These are phyloP conservation scores for Pestalotiopsis sp. DNA, from an alignment of 2,329 filamentous ascomycete species.

Conservation along the genomic window DNA sequence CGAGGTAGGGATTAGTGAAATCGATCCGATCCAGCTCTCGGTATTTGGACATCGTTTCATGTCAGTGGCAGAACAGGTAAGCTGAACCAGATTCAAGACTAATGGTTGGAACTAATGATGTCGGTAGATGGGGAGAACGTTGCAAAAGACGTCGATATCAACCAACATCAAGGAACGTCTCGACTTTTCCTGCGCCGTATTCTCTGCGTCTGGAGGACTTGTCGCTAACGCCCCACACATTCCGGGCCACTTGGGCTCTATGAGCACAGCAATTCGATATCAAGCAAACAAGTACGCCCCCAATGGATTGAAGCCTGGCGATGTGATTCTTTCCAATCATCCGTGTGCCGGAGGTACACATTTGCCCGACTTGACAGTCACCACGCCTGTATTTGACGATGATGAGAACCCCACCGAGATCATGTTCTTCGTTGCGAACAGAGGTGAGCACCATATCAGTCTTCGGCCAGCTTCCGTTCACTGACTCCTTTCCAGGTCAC, in stretches of 20 bases:
- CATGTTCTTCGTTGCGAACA: conserved; percentile 20
- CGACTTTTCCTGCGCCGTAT: conserved; percentile 80
- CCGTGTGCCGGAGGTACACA: conserved; percentile 23
- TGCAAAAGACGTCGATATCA: conserved; percentile 77
- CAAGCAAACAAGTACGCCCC: conserved; percentile 37
- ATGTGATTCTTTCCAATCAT: conserved; percentile 74
- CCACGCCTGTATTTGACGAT: conserved; percentile 22
- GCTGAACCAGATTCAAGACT: not conserved
- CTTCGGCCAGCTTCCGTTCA: not conserved
- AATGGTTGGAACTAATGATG: not conserved
- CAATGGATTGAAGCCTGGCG: conserved; percentile 67
- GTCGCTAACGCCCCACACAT: conserved; percentile 77
- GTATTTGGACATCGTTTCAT: conserved; percentile 83
- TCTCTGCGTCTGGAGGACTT: conserved; percentile 71
- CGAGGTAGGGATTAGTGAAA: conserved; percentile 46
- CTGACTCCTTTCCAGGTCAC: conserved; percentile 4
- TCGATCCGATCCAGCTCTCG: conserved; percentile 73
- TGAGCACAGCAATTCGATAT: conserved; percentile 67
- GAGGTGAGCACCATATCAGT: not conserved
- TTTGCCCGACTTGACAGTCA: conserved; percentile 22
- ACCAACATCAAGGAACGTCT: conserved; percentile 81
- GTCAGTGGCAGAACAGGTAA: conserved; percentile 70
- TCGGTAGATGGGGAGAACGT: conserved; percentile 69
- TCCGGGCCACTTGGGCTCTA: conserved; percentile 69
- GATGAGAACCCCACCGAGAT: conserved; percentile 14